Conservation (phyloP, 2,329 filamentous ascomycete species). For the Penicillium sp. region DNA sequence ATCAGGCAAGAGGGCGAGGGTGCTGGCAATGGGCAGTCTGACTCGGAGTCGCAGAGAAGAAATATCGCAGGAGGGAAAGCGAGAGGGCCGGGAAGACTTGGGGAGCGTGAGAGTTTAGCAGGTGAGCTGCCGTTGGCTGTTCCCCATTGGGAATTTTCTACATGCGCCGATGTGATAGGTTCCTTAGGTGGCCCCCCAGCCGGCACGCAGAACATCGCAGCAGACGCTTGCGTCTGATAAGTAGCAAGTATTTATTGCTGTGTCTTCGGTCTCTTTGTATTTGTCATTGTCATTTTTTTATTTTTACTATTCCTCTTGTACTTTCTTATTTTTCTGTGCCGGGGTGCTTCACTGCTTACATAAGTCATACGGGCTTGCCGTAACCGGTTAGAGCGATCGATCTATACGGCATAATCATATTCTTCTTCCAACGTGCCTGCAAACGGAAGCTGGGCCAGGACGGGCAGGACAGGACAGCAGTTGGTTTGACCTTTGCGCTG, state of each 20-base stretch:
- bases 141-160: conserved; percentile 8
- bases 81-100: neutral
- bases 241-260: no score
- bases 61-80: neutral
- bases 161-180: conserved; percentile 6
- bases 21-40: neutral
- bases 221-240: neutral
- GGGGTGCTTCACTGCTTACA: neutral
- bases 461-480: neutral
- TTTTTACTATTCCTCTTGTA: neutral
- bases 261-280: neutral
- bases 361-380: neutral
- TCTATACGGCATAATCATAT: neutral
- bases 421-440: neutral
- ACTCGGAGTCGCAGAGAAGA: neutral
- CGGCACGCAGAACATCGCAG: neutral
- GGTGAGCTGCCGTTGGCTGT: neutral
- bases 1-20: neutral
- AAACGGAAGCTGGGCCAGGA: no score
- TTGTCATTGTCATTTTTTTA: neutral
- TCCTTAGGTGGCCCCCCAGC: neutral
- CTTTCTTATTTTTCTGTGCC: neutral
- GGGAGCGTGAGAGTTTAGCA: no score
- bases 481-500: no score
- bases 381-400: neutral